Evolutionary conservation across 495 filamentous ascomycete genomes (phyloP).

Genomic region (Friedmanniomyces endolithicus): DNA sequence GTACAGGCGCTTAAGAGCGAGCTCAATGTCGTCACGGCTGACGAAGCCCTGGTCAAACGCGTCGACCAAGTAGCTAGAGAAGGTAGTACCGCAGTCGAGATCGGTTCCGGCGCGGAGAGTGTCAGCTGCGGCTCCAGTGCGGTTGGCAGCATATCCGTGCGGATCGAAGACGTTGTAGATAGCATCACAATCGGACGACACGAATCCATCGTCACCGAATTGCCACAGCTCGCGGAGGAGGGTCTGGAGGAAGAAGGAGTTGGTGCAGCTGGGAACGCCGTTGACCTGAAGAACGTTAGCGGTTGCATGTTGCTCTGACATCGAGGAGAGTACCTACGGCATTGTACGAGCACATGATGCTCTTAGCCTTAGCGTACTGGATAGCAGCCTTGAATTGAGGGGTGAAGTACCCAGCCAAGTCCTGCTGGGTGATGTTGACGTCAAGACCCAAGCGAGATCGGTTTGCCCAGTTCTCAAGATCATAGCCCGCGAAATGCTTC

Average conservation of each 20-base stretch:
- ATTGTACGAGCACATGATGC: conserved; percentile 20
- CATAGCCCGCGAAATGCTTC: conserved; percentile 36
- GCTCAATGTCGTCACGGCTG: conserved; percentile 17
- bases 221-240: conserved; percentile 16
- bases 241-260: conserved; percentile 20
- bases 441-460: conserved; percentile 11
- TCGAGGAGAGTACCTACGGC: background rate
- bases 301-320: background rate
- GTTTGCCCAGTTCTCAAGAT: conserved; percentile 44
- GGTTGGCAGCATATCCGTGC: conserved; percentile 14
- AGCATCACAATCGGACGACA: conserved; percentile 18
- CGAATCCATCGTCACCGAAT: conserved; percentile 13
- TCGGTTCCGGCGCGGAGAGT: conserved; percentile 40
- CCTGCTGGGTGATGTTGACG: conserved; percentile 15
- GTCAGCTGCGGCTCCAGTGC: conserved; percentile 14
- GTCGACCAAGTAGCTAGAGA: conserved; percentile 38
- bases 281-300: conserved; percentile 3
- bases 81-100: conserved; percentile 49
- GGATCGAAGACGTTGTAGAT: conserved; percentile 18
- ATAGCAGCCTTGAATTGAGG: conserved; percentile 15
- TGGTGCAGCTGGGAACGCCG: conserved; percentile 17
- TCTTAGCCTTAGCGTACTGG: conserved; percentile 10
- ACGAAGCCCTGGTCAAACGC: conserved; percentile 40
- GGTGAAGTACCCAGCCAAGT: conserved; percentile 17
- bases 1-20: conserved; percentile 43